These are phyloP conservation scores for Xerocomellus chrysenteron DNA, from an alignment of 768 basidiomycete genomes.

Conservation along the genomic window DNA sequence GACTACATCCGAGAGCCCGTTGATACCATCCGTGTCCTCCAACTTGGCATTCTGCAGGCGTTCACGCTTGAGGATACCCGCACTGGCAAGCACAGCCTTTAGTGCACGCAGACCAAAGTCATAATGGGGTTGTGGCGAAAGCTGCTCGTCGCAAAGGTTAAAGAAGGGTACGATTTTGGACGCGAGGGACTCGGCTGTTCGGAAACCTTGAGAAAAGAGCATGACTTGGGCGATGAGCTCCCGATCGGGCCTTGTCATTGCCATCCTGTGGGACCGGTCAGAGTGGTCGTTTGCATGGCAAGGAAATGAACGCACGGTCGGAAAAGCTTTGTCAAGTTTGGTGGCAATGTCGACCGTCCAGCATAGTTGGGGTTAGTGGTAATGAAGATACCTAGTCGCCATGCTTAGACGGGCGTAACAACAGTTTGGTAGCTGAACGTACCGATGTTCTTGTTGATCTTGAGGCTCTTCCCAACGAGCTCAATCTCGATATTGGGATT, in stretches of 20 bases:
- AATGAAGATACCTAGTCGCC: constrained; percentile 82
- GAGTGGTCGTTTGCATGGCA: neutral
- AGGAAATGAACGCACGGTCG: constrained; percentile 63
- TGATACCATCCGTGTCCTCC: constrained; percentile 43
- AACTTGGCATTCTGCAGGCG: constrained; percentile 54
- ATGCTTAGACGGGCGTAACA: constrained; percentile 4
- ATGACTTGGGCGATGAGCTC: constrained; percentile 99
- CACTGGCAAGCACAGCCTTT: constrained; percentile 94
- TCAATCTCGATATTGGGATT: constrained; percentile 92
- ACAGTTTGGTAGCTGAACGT: constrained; percentile 5
- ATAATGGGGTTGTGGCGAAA: constrained; percentile 97
- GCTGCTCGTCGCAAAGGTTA: constrained; percentile 95
- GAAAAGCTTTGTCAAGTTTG: constrained; percentile 90
- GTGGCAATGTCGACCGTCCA: constrained; percentile 88
- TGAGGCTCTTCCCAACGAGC: constrained; percentile 90
- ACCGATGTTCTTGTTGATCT: constrained; percentile 94
- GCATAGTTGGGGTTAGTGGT: constrained; percentile 99
- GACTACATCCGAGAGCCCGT: constrained; percentile 63
- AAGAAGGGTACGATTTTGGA: constrained; percentile 99
- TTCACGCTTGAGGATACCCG: constrained; percentile 96
- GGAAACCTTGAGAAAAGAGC: constrained; percentile 99
- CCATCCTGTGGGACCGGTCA: constrained; percentile 63
- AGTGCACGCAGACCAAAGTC: constrained; percentile 98
- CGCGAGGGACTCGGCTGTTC: constrained; percentile 95
- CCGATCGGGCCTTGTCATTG: constrained; percentile 97